Evolutionary conservation across 2,329 filamentous ascomycete species (phyloP).

Genomic region (Ustulina deusta): DNA sequence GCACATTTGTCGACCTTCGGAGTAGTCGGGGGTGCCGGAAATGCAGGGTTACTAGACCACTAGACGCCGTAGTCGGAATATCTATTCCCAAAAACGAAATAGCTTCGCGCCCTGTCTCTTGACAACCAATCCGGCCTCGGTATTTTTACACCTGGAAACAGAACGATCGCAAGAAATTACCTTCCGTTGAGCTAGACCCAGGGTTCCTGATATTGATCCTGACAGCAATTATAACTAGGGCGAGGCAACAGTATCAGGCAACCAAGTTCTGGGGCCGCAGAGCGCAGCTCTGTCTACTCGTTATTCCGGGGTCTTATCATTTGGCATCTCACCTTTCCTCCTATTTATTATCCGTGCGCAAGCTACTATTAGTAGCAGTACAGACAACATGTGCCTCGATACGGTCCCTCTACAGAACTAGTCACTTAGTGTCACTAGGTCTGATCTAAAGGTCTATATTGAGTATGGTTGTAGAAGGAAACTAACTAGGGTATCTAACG

Average conservation of each 20-base stretch:
- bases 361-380: too few relatives aligned
- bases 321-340: too few relatives aligned
- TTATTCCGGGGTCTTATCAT: neutral
- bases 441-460: too few relatives aligned
- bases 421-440: too few relatives aligned
- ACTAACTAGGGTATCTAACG: too few relatives aligned
- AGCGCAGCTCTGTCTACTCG: neutral
- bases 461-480: too few relatives aligned
- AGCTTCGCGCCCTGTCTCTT: neutral
- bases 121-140: slow-evolving; percentile 8
- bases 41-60: neutral
- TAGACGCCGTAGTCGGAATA: slow-evolving; percentile 14
- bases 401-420: too few relatives aligned
- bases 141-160: neutral
- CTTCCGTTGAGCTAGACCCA: neutral
- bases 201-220: neutral
- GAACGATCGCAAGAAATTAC: neutral
- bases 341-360: too few relatives aligned
- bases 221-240: neutral
- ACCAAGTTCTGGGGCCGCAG: neutral
- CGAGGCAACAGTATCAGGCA: slow-evolving; percentile 10
- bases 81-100: neutral
- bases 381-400: too few relatives aligned
- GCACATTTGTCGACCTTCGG: slow-evolving; percentile 9
- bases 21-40: neutral